Base-by-base conservation (phyloP, 257 asterid species). In the Ballota nigra region DNA sequence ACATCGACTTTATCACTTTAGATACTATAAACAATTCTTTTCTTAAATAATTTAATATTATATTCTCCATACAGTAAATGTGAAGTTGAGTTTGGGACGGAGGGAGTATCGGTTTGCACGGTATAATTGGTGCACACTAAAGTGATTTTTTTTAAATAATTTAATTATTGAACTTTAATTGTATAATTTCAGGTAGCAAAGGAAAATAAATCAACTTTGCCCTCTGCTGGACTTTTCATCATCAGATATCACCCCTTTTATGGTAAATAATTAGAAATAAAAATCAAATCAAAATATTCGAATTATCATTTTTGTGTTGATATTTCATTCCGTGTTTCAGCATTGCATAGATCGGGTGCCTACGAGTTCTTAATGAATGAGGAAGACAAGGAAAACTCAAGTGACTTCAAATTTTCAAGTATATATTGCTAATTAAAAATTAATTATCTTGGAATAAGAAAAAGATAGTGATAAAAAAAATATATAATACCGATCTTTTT, bases 181-280 rank as follows among this genome's bases (percentile, higher is more conserved):
- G 4, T 59, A 5, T 22, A 24, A 56, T 16, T 65, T 3, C 49
- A 92, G 98, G 97, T 94, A 29, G 97, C 98, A 0, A 87, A 91
- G 76, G 90, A 80, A 43, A 94, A 92, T 66, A 75, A 76, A n/a
- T 78, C 97, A 2, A 88, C 87, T 1, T 66, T 92, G 64, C 96
- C 98, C 0, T 81, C 96, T 8, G 90, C 96, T 8, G 98, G 87
- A 6, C 87, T 90, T 43, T 92, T 92, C 66, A 79, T 88, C n/a
- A 79, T 92, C 73, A 70, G 98, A 78, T 92, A 78, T 69, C 98
- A 92, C 73, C 90, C 98, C 8, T 92, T 90, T 74, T 88, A 92
- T 51, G 88, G 98, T 62, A 34, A 61, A 3, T 88, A 75, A 68
- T n/a, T n/a, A n/a, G n/a, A n/a, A n/a, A n/a, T n/a, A n/a, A n/a